Evolutionary conservation across 202 grass and related monocot species (phyloP), one percentile per base, ranked within the genome.

Genomic region (Zizania palustris): DNA sequence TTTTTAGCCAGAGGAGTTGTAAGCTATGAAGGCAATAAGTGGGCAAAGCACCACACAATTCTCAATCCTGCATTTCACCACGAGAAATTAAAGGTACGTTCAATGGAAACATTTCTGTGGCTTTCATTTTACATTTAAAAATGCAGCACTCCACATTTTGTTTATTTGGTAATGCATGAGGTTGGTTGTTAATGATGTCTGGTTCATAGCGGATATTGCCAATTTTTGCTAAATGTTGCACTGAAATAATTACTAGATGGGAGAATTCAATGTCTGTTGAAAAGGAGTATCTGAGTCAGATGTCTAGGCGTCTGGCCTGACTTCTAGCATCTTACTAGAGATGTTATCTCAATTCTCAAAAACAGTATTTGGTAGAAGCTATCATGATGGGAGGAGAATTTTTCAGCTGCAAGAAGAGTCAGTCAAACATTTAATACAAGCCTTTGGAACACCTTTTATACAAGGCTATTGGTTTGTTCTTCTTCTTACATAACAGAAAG

Each of bases 301-400:
- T 50, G 58, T 93, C n/a, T n/a, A n/a, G n/a, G n/a, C n/a, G n/a
- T n/a, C n/a, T n/a, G n/a, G n/a, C n/a, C n/a, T n/a, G n/a, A n/a
- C n/a, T n/a, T n/a, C n/a, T n/a, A n/a, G n/a, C 86, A 71, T 60
- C 82, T 97, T 43, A 86, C 85, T 0, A 90, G 90, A 86, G 87
- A 97, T 83, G 90, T 90, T 44, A 97, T 97, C 44, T 97, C 93
- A 16, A 78, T n/a, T n/a, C n/a, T n/a, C n/a, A n/a, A n/a, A 83
- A 72, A 77, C 93, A 14, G 87, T 87, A 6, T 97, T 97, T 63
- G 90, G 93, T 21, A 97, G 93, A 83, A 88, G 79, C 76, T 92
- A 88, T 60, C 45, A 90, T 48, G 90, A 90, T 64, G 93, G 85
- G 22, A 83, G 49, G 21, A 79, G 4, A 61, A 97, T 93, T 82